Evolutionary conservation across 169 alveolate species (phyloP), one percentile per base, ranked within the genome.

Genomic region (Fabrea salina): DNA sequence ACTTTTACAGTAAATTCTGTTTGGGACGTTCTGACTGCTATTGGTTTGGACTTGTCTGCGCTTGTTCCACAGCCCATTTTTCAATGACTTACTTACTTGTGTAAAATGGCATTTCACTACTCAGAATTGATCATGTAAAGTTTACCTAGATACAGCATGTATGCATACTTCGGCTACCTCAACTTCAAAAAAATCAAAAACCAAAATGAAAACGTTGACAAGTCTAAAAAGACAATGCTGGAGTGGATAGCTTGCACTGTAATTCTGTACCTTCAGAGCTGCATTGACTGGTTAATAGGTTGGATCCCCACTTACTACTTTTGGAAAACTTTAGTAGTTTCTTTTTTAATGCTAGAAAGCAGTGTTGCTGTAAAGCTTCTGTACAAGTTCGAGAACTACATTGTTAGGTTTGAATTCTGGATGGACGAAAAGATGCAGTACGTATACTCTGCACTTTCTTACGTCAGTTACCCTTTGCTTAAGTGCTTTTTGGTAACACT

Each of bases 221-320:
- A 70, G 44, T 16, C 40, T n/a, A 25, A 22, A n/a, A 70, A 70
- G 66, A 41, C 49, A 19, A 5, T 70, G 35, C 11, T 70, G 67
- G 49, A 70, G 37, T 70, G 79, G 79, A 50, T 70, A 1, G 41
- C 54, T 1, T 44, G 67, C 67, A 70, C 79, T 44, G n/a, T 70
- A 22, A 22, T 70, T 47, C 32, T 70, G 16, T 49, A 25, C 67
- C 32, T 49, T n/a, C 39, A 27, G 25, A n/a, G 27, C 70, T n/a
- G 33, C 22, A 16, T 25, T 11, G 79, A 70, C 27, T 47, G 16
- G 16, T 19, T 70, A 5, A n/a, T 70, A 30, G 70, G 44, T 13
- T 70, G 39, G 16, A 27, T 70, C 11, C 79, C 79, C 13, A 70
- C 79, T 44, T 70, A 70, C 32, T 70, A 70, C 68, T 70, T 70